phyloP scores from a whole-genome alignment of 352 stramenopile genomes.

The Phytophthora cactorum region DNA sequence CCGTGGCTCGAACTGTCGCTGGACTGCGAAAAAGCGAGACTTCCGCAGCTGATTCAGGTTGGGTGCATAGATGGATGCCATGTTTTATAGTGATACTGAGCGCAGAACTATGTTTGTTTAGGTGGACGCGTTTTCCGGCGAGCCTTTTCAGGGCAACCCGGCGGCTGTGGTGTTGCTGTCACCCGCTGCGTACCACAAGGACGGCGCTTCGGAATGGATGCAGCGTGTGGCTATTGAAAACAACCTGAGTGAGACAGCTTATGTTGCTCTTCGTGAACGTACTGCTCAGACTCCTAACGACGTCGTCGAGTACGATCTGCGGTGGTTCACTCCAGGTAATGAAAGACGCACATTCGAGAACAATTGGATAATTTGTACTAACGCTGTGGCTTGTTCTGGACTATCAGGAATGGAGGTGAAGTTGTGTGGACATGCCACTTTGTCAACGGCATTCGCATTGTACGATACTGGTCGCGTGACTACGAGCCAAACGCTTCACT shows the following conservation, averaged over 20 bases:
- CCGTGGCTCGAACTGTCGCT: constrained; percentile 84
- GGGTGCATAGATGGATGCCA: background rate
- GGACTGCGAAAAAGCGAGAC: constrained; percentile 47
- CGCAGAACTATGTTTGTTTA: constrained; percentile 6
- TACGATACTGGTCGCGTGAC: constrained; percentile 58
- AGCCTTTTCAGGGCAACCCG: constrained; percentile 89
- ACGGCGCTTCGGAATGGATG: constrained; percentile 50
- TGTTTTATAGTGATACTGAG: background rate
- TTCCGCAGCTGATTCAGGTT: constrained; percentile 52
- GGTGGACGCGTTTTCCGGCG: constrained; percentile 75
- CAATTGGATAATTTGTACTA: background rate
- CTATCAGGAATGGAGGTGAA: constrained; percentile 69
- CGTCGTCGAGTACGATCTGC: constrained; percentile 51
- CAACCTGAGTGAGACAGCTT: constrained; percentile 94
- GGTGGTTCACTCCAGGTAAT: constrained; percentile 71
- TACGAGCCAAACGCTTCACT: constrained; percentile 50
- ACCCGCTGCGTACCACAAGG: constrained; percentile 37
- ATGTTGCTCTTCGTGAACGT: constrained; percentile 49
- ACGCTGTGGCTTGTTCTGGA: background rate
- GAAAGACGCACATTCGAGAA: background rate
- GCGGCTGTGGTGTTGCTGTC: constrained; percentile 87
- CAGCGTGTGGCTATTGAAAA: constrained; percentile 89
- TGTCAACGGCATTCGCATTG: constrained; percentile 85
- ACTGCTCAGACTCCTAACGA: constrained; percentile 2
- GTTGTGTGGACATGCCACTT: constrained; percentile 93